These are phyloP conservation scores for Pestalotiopsis sp. DNA, from an alignment of 2,329 filamentous ascomycete genomes.

Conservation along the genomic window DNA sequence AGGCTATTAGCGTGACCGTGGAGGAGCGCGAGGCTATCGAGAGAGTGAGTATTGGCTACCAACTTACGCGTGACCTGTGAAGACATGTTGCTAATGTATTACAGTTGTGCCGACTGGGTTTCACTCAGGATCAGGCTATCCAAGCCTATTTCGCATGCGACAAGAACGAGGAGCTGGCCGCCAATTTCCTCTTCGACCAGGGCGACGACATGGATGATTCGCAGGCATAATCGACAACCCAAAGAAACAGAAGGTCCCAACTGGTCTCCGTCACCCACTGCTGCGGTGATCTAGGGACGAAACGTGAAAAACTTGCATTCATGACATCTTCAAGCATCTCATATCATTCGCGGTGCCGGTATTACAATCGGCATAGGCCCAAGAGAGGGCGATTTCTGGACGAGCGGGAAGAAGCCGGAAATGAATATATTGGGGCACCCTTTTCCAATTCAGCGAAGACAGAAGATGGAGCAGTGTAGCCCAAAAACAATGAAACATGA, in stretches of 20 bases:
- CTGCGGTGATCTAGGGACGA: neutral
- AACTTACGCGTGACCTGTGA: slow-evolving; percentile 3
- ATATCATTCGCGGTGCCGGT: neutral
- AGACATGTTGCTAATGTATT: slow-evolving; percentile 17
- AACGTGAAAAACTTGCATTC: slow-evolving; percentile 1
- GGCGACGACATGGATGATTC: slow-evolving; percentile 83
- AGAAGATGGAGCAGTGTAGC: neutral
- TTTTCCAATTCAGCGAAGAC: neutral
- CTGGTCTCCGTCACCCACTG: neutral
- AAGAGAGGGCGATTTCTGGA: neutral
- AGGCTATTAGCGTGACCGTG: slow-evolving; percentile 89
- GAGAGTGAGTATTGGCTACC: slow-evolving; percentile 62
- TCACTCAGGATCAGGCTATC: slow-evolving; percentile 89
- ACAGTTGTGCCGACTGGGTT: slow-evolving; percentile 89
- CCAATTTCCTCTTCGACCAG: slow-evolving; percentile 98
- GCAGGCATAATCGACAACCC: slow-evolving; percentile 19
- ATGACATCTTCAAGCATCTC: neutral
- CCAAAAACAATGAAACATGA: neutral
- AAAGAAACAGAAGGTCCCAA: neutral
- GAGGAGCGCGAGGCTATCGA: slow-evolving; percentile 98
- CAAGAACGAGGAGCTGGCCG: slow-evolving; percentile 98
- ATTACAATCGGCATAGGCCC: neutral
- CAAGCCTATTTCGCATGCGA: slow-evolving; percentile 99
- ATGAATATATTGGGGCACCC: neutral
- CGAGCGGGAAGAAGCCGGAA: neutral